A percentile compares a stretch with the other conserved stretches of the same genome.
Conservation (phyloP, 2,329 filamentous ascomycete genomes). For the Nemania sp. region DNA sequence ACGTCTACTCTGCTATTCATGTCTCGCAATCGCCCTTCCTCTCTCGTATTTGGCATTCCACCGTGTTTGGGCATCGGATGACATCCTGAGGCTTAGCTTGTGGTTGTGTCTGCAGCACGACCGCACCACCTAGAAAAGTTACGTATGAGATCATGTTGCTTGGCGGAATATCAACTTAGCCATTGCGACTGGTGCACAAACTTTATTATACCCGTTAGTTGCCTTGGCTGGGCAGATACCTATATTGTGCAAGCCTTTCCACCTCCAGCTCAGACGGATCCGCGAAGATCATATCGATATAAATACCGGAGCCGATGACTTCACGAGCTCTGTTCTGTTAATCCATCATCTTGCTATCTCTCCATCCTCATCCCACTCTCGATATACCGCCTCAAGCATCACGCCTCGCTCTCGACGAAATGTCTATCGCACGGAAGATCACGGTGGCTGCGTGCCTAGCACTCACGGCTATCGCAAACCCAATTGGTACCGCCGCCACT, state of each 20-base stretch:
- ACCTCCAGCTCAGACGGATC: neutral
- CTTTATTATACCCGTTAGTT: neutral
- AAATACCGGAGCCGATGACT: constrained; percentile 7
- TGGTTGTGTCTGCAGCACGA: neutral
- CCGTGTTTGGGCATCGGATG: neutral
- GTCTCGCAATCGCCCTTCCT: neutral
- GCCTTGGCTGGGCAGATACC: neutral
- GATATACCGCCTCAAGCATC: neutral
- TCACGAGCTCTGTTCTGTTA: neutral
- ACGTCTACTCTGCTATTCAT: neutral
- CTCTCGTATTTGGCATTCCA: constrained; percentile 9
- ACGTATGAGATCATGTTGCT: constrained; percentile 16
- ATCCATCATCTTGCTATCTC: neutral
- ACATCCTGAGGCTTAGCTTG: constrained; percentile 1
- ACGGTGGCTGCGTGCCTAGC: neutral
- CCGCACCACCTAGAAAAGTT: neutral
- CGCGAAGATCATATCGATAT: neutral
- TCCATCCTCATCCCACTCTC: neutral
- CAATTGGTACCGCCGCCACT: neutral
- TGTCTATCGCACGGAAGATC: constrained; percentile 11
- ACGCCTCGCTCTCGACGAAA: neutral
- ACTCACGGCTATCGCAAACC: constrained; percentile 2
- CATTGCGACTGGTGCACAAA: neutral
- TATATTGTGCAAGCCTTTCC: neutral
- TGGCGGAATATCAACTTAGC: neutral